phyloP scores from a whole-genome alignment of 2,329 filamentous ascomycete genomes.

The Trichoderma sp. region DNA sequence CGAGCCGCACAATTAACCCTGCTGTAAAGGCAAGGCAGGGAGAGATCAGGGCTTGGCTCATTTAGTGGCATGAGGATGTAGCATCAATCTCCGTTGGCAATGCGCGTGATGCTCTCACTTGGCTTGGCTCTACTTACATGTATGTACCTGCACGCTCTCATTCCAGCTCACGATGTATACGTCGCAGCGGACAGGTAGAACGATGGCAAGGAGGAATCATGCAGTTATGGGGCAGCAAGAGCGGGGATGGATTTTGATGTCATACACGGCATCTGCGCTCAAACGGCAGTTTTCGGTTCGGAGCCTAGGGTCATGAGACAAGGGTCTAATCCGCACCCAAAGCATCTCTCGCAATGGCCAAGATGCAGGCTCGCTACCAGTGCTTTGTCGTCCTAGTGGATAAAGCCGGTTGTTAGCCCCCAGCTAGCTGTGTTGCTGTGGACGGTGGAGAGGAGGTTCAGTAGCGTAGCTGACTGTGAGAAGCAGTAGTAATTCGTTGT shows the following conservation, averaged over 20 bases:
- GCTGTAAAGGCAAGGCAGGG: neutral
- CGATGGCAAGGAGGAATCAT: neutral
- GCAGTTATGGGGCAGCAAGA: neutral
- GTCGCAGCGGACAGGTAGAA: neutral
- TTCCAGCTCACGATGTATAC: neutral
- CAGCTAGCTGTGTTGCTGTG: neutral
- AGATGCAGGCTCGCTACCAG: neutral
- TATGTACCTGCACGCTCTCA: neutral
- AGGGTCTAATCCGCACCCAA: constrained; percentile 13
- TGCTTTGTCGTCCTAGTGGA: constrained; percentile 1
- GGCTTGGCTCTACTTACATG: constrained; percentile 11
- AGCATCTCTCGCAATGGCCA: constrained; percentile 7
- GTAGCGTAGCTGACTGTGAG: neutral
- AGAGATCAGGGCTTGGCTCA: neutral
- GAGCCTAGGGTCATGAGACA: constrained; percentile 17
- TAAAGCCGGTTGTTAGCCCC: constrained; percentile 6
- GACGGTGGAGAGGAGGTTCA: neutral
- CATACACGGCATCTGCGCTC: constrained; percentile 16
- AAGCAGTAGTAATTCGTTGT: neutral
- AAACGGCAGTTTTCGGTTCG: constrained; percentile 12
- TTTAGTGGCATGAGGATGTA: constrained; percentile 9
- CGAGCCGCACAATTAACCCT: neutral
- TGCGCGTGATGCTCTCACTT: constrained; percentile 19
- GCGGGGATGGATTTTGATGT: constrained; percentile 15
- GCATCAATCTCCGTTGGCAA: constrained; percentile 6